phyloP scores from a whole-genome alignment of 192 early-diverging fungal species.

The Neocallimastix lanati region DNA sequence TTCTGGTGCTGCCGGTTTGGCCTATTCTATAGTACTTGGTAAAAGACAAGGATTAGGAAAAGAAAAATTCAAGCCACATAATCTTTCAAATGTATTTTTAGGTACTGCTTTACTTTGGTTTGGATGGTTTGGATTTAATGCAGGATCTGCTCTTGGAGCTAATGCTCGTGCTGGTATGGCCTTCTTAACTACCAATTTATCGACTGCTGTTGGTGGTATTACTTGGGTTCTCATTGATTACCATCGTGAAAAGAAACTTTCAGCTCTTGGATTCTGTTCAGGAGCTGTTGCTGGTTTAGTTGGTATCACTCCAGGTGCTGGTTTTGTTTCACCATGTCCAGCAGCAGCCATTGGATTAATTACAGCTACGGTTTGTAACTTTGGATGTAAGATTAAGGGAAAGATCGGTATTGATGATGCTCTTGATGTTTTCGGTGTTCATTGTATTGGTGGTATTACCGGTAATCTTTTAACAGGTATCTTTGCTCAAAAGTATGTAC shows the following conservation, averaged over 20 bases:
- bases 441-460: slow-evolving; percentile 30
- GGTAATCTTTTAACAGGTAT: slow-evolving; percentile 72
- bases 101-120: too few relatives aligned
- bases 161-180: slow-evolving; percentile 57
- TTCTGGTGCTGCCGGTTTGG: too few relatives aligned
- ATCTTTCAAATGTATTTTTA: too few relatives aligned
- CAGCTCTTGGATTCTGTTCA: slow-evolving; percentile 71
- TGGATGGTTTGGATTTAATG: too few relatives aligned
- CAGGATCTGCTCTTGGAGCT: slow-evolving; percentile 50
- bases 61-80: slow-evolving; percentile 58
- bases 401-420: slow-evolving; percentile 23
- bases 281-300: slow-evolving; percentile 70
- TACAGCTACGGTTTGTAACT: too few relatives aligned
- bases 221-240: too few relatives aligned
- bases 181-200: slow-evolving; percentile 52
- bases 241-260: too few relatives aligned
- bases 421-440: slow-evolving; percentile 61
- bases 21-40: slow-evolving; percentile 65
- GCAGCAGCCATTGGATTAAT: too few relatives aligned
- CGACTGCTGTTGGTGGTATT: slow-evolving; percentile 49
- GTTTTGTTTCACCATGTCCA: too few relatives aligned
- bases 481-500: slow-evolving; percentile 57
- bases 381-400: slow-evolving; percentile 40
- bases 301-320: slow-evolving; percentile 51
- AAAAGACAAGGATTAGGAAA: slow-evolving; percentile 45